A percentile compares a stretch with the other conserved stretches of the same genome.
Conservation (phyloP, 2,329 filamentous ascomycete species). For the Aspergillus hortae region DNA sequence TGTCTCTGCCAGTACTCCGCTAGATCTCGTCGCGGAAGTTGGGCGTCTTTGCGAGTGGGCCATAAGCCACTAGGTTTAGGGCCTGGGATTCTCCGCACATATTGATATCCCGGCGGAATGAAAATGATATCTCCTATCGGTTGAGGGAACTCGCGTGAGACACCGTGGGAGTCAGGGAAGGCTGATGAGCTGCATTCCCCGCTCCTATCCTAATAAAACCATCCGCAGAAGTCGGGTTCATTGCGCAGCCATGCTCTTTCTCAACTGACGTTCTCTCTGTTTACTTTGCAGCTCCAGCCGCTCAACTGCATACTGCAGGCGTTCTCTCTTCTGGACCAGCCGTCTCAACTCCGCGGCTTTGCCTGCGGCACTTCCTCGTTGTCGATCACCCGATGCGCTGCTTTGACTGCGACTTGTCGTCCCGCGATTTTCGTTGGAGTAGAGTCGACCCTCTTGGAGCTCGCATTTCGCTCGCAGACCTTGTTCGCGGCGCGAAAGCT, state of each 20-base stretch:
- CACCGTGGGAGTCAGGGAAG: too few species aligned
- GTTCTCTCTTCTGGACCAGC: constrained; percentile 75
- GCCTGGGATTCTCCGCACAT: too few species aligned
- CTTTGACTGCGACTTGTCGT: constrained; percentile 17
- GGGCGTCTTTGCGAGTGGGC: too few species aligned
- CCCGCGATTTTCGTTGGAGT: constrained; percentile 37
- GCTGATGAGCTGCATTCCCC: too few species aligned
- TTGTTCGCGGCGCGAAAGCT: constrained; percentile 77
- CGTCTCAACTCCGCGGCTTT: constrained; percentile 62
- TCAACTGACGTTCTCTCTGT: constrained; percentile 68
- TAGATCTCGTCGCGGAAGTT: too few species aligned
- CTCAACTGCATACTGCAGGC: constrained; percentile 81
- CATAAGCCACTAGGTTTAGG: too few species aligned
- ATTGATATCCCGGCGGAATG: too few species aligned
- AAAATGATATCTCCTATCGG: too few species aligned
- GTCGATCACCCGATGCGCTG: constrained; percentile 20
- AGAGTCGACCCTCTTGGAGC: constrained; percentile 71
- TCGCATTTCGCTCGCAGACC: constrained; percentile 78
- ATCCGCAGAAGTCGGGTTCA: constrained; percentile 15
- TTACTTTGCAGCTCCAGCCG: constrained; percentile 80
- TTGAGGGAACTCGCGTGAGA: too few species aligned
- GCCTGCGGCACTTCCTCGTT: constrained; percentile 21
- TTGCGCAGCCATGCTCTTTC: constrained; percentile 66
- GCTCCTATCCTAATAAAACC: background rate
- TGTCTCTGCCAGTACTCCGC: too few species aligned